Conservation (phyloP, 495 filamentous ascomycete genomes). For the Penicillium lividum region DNA sequence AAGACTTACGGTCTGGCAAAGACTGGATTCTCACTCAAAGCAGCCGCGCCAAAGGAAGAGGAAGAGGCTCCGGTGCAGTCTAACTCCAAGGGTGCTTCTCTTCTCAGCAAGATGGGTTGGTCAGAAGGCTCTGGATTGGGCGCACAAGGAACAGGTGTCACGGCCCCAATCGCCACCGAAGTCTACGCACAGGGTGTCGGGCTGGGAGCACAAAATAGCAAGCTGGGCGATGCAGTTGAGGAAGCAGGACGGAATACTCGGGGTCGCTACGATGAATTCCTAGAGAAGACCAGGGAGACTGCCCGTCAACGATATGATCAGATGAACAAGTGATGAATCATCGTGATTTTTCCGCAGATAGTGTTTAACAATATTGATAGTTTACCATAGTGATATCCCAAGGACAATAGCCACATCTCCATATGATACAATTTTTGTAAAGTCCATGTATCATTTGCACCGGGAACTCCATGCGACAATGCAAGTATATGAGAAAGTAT, state of each 20-base stretch:
- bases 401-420: not conserved
- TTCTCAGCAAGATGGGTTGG: constrained; percentile 93
- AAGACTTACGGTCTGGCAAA: constrained; percentile 70
- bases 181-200: constrained; percentile 84
- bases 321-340: constrained; percentile 38
- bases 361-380: not conserved
- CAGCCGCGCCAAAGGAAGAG: constrained; percentile 33
- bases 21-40: constrained; percentile 36
- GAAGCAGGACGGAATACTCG: constrained; percentile 75
- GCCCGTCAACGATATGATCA: constrained; percentile 77
- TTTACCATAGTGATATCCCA: constrained; percentile 4
- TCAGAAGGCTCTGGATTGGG: constrained; percentile 77
- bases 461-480: not conserved
- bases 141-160: constrained; percentile 74
- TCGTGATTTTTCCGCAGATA: not conserved
- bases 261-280: constrained; percentile 69
- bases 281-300: constrained; percentile 75
- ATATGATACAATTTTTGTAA: not conserved
- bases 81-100: constrained; percentile 76
- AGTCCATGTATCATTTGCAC: not conserved
- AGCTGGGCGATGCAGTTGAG: constrained; percentile 79
- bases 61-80: constrained; percentile 41
- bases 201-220: constrained; percentile 79
- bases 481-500: constrained; percentile 5
- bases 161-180: constrained; percentile 73